phyloP scores from a whole-genome alignment of 371 early-diverging fungal genomes.

The Mucor sp. region DNA sequence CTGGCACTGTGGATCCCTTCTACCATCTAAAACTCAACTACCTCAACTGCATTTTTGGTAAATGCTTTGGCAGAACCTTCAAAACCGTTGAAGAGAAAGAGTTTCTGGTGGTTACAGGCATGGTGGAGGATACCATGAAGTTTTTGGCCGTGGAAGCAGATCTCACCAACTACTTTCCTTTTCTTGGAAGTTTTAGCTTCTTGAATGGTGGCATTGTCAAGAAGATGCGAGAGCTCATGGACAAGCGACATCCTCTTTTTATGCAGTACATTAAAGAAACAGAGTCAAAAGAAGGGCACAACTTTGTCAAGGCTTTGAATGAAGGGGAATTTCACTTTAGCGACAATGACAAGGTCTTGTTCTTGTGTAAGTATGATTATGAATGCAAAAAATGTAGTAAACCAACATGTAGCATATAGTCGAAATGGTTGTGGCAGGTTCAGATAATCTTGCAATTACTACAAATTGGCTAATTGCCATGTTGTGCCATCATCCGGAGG shows the following conservation, averaged over 20 bases:
- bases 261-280: background rate
- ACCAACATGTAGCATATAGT: background rate
- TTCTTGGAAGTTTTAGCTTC: background rate
- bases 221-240: background rate
- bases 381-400: background rate
- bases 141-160: background rate
- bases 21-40: background rate
- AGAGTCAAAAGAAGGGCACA: background rate
- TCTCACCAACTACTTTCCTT: background rate
- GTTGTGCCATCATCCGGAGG: slow-evolving; percentile 17
- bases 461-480: slow-evolving; percentile 13
- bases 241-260: background rate
- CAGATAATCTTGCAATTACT: slow-evolving; percentile 11
- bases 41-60: background rate
- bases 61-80: background rate
- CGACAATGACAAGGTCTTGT: background rate
- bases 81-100: background rate
- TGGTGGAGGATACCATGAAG: background rate
- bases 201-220: background rate
- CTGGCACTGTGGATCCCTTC: background rate
- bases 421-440: slow-evolving; percentile 17
- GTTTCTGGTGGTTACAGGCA: background rate
- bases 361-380: slow-evolving; percentile 3
- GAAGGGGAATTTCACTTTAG: background rate
- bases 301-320: slow-evolving; percentile 1